Conservation (phyloP, 192 early-diverging fungal species). For the Allomyces arbusculus region DNA sequence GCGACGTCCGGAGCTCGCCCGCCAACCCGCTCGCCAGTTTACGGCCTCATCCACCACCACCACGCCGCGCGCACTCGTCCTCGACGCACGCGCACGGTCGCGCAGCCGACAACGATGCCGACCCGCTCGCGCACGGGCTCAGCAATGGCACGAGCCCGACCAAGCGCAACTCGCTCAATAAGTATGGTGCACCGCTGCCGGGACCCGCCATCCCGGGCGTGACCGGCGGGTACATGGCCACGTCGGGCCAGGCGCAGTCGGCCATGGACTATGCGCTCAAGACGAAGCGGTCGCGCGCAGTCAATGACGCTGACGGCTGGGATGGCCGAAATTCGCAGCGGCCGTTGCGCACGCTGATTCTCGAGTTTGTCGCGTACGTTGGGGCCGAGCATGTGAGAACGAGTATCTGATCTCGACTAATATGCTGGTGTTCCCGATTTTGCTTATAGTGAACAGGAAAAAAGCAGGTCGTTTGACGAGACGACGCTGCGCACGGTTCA, state of each 20-base stretch:
- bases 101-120: too few relatives aligned
- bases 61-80: background rate
- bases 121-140: too few relatives aligned
- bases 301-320: background rate
- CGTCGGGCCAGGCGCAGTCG: background rate
- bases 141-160: too few relatives aligned
- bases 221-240: background rate
- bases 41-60: background rate
- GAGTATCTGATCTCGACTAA: too few relatives aligned
- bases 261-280: background rate
- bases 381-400: too few relatives aligned
- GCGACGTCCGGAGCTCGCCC: background rate
- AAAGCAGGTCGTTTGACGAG: background rate
- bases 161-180: background rate
- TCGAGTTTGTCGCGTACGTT: background rate
- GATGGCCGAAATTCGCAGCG: background rate
- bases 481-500: background rate
- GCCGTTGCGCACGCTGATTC: background rate
- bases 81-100: too few relatives aligned
- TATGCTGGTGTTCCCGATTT: too few relatives aligned
- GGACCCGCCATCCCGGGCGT: background rate
- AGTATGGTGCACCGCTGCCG: background rate
- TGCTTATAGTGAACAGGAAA: background rate
- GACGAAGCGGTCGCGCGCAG: background rate
- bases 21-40: background rate